Conservation (phyloP, 257 asterid species). For the Jacaranda copaia region DNA sequence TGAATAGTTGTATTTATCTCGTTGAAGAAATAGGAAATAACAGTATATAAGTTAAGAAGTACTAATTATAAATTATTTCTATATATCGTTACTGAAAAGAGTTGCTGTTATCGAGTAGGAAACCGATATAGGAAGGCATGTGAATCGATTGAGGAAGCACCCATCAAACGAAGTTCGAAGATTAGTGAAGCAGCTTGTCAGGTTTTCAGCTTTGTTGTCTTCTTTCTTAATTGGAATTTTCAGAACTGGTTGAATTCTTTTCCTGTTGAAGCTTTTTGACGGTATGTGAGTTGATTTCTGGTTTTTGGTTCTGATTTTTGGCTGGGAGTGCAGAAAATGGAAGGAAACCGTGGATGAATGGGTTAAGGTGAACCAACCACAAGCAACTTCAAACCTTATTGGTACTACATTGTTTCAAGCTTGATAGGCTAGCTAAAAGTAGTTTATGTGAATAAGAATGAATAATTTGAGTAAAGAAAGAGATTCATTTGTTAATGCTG, state of each 20-base stretch:
- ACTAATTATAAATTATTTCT: background rate
- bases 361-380: slow-evolving; percentile 64
- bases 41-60: background rate
- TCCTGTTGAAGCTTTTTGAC: background rate
- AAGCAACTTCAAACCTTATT: slow-evolving; percentile 51
- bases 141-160: slow-evolving; percentile 67
- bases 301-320: background rate
- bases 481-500: slow-evolving; percentile 31
- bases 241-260: slow-evolving; percentile 13
- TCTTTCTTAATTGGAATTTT: background rate
- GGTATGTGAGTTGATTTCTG: no score
- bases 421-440: slow-evolving; percentile 3
- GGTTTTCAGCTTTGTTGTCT: slow-evolving; percentile 41
- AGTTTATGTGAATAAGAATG: slow-evolving; percentile 16
- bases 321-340: slow-evolving; percentile 62
- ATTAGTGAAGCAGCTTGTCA: slow-evolving; percentile 73
- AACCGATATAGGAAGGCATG: slow-evolving; percentile 79
- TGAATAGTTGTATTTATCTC: background rate
- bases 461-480: slow-evolving; percentile 15
- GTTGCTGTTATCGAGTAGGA: slow-evolving; percentile 49
- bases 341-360: slow-evolving; percentile 77
- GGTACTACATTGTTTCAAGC: slow-evolving; percentile 43
- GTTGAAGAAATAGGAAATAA: background rate
- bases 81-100: background rate
- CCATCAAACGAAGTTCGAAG: slow-evolving; percentile 63